These are phyloP conservation scores for Candida qinlingensis DNA, from an alignment of 805 yeast species.

Conservation along the genomic window DNA sequence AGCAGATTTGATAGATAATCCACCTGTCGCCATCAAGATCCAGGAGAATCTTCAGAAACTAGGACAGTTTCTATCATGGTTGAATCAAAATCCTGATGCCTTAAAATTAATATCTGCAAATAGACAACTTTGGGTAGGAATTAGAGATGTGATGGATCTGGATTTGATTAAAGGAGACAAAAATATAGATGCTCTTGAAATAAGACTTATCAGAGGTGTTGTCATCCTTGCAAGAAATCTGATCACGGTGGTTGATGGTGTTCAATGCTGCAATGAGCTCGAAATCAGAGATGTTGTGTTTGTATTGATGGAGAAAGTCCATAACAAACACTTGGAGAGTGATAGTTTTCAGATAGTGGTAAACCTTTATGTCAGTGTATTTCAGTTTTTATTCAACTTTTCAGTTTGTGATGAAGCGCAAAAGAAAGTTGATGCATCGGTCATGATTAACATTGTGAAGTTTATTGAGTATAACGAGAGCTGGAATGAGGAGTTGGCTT, in stretches of 20 bases:
- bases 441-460: slow-evolving; percentile 8
- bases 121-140: neutral
- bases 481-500: slow-evolving; percentile 5
- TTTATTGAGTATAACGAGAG: neutral
- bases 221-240: slow-evolving; percentile 45
- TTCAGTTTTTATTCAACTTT: slow-evolving; percentile 18
- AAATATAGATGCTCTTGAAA: slow-evolving; percentile 1
- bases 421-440: slow-evolving; percentile 2
- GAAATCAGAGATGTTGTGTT: slow-evolving; percentile 5
- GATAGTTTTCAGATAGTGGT: neutral
- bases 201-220: slow-evolving; percentile 41
- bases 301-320: neutral
- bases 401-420: slow-evolving; percentile 9
- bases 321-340: neutral
- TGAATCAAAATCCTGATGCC: neutral
- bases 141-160: neutral
- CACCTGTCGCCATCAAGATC: too few species aligned
- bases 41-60: too few species aligned
- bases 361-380: slow-evolving; percentile 2
- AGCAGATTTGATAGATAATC: too few species aligned
- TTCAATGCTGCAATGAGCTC: slow-evolving; percentile 18
- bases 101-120: neutral
- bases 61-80: neutral
- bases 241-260: slow-evolving; percentile 29
- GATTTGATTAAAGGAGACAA: neutral